Evolutionary conservation across 169 alveolate genomes (phyloP).

Genomic region (Perkinsus chesapeaki): DNA sequence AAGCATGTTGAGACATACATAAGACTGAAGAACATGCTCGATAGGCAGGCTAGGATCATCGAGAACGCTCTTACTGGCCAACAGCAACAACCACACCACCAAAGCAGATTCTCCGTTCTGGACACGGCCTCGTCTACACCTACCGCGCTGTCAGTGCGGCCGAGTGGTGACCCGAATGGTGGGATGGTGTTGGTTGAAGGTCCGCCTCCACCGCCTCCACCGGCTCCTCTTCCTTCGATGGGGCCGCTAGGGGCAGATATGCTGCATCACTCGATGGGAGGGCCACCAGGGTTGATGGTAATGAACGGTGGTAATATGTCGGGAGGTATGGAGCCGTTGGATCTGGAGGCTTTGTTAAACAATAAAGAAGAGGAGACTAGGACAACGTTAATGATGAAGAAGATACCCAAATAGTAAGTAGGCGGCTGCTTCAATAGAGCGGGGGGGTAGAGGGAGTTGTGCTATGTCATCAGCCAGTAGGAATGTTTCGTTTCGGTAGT

Average conservation of each 20-base stretch:
- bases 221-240: background rate
- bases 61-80: background rate
- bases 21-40: background rate
- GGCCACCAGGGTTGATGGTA: background rate
- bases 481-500: too few relatives aligned
- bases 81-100: background rate
- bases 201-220: background rate
- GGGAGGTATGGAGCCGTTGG: background rate
- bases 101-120: background rate
- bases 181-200: background rate
- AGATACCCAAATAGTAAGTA: background rate
- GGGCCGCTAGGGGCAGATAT: background rate
- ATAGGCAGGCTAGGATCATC: background rate
- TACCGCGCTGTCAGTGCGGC: background rate
- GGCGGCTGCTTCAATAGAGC: too few relatives aligned
- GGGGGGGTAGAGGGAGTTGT: too few relatives aligned
- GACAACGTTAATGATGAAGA: background rate
- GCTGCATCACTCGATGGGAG: background rate
- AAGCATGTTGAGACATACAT: background rate
- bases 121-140: background rate
- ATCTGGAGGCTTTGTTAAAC: background rate
- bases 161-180: background rate
- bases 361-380: background rate
- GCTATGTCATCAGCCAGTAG: too few relatives aligned
- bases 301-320: background rate